Evolutionary conservation across 345 rosid species (phyloP).

Genomic region (Sisymbrium altissimum): DNA sequence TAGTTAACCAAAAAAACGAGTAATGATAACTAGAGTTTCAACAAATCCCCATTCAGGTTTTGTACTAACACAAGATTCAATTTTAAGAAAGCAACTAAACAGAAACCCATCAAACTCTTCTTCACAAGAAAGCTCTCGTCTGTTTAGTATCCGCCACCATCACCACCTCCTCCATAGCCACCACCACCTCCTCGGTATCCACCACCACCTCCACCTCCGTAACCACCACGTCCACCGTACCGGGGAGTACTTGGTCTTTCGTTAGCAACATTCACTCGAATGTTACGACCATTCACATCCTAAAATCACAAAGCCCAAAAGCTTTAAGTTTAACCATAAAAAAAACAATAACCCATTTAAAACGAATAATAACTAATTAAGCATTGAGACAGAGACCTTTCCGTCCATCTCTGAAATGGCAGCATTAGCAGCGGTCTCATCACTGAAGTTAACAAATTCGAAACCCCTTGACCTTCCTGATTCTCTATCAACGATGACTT

Average conservation of each 20-base stretch:
- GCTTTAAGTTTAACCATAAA: neutral
- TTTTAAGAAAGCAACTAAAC: slow-evolving; percentile 13
- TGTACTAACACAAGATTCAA: slow-evolving; percentile 15
- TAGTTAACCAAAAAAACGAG: neutral
- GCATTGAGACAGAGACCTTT: slow-evolving; percentile 39
- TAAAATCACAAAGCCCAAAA: slow-evolving; percentile 17
- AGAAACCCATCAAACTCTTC: neutral
- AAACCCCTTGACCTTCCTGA: slow-evolving; percentile 75
- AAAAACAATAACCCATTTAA: neutral
- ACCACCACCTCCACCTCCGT: slow-evolving; percentile 13
- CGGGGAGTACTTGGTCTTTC: slow-evolving; percentile 42
- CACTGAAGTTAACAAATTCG: slow-evolving; percentile 56
- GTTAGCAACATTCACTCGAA: slow-evolving; percentile 58
- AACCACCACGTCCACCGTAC: slow-evolving; percentile 25
- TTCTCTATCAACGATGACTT: slow-evolving; percentile 57
- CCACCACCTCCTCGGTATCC: slow-evolving; percentile 12
- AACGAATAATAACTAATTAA: neutral
- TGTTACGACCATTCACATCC: slow-evolving; percentile 59
- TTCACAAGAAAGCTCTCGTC: neutral
- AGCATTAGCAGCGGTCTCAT: slow-evolving; percentile 42
- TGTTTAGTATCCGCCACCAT: slow-evolving; percentile 9
- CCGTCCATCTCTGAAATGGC: slow-evolving; percentile 71
- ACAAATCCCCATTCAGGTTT: slow-evolving; percentile 22
- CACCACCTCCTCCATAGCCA: slow-evolving; percentile 3
- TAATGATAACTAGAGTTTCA: neutral